Base-by-base conservation (phyloP, 2,329 filamentous ascomycete genomes). In the Stagonosporopsis cucurbitacearum region DNA sequence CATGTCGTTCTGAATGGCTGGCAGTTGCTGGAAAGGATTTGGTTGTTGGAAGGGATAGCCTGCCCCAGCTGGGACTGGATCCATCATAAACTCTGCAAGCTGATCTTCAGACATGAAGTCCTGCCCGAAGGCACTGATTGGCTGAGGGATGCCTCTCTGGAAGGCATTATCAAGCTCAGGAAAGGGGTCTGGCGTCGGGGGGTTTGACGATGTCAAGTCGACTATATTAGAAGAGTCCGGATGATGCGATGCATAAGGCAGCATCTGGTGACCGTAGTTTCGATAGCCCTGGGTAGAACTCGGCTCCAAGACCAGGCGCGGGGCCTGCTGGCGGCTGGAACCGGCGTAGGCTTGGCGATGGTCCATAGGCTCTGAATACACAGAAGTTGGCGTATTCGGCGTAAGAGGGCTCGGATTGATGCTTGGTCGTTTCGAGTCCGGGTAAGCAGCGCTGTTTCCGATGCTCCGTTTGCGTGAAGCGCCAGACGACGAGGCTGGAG, bases 61-160 rank as follows among this genome's bases (percentile, higher is more conserved):
- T 33, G 42, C 48, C 39, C 52, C 52, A 8, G 57, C 47, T 39
- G 57, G 44, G 28, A 58, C 58, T 2, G 67, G 63, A 6, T 54
- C 53, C 4, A 65, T 23, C 37, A 75, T 57, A 41, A 70, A 73
- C n/a, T 68, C 46, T 13, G 67, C 69, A n/a, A 75, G 60, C 17
- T 72, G 62, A 6, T 69, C 57, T 3, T 49, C 26, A 17, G 23
- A 41, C 69, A 74, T 72, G n/a, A 57, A 66, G 3, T 68, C 63
- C 28, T 68, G 64, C 11, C 50, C 51, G 45, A 69, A 68, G 1
- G 62, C 60, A 50, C 66, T 56, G 4, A 42, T 36, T 5, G 62
- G 58, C 22, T 46, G 43, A 4, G 35, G 28, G 2, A 15, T 28
- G 4, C 36, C 50, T 4, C 55, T 48, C 12, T 50, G 48, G 37